These are phyloP conservation scores for Alternaria longipes DNA, from an alignment of 2,329 filamentous ascomycete species.

Conservation along the genomic window DNA sequence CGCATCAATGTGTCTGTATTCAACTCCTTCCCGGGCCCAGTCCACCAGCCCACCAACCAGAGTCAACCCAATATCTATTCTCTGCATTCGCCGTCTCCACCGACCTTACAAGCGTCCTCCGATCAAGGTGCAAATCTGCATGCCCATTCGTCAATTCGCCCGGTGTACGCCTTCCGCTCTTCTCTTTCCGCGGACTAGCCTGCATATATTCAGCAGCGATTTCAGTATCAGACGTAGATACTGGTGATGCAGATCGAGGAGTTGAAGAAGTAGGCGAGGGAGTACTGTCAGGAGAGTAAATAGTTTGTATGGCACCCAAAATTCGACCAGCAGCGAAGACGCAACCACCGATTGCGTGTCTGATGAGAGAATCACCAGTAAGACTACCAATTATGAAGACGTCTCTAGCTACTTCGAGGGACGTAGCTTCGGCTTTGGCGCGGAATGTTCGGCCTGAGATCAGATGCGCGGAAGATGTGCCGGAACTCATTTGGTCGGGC, in stretches of 20 bases:
- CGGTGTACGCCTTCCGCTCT: slow-evolving; percentile 25
- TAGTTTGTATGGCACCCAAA: slow-evolving; percentile 34
- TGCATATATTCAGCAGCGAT: slow-evolving; percentile 10
- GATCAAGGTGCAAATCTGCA: slow-evolving; percentile 51
- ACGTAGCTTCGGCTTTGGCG: slow-evolving; percentile 57
- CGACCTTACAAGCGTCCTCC: slow-evolving; percentile 39
- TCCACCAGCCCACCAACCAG: slow-evolving; percentile 51
- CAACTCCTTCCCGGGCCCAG: slow-evolving; percentile 24
- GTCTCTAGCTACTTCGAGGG: slow-evolving; percentile 62
- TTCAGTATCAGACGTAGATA: slow-evolving; percentile 27
- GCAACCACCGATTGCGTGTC: slow-evolving; percentile 68
- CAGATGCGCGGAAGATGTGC: slow-evolving; percentile 25
- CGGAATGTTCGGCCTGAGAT: slow-evolving; percentile 65
- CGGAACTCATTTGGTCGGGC: slow-evolving; percentile 7
- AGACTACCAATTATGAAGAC: slow-evolving; percentile 68
- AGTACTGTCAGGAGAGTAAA: slow-evolving; percentile 22
- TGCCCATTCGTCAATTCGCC: slow-evolving; percentile 47
- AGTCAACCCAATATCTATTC: slow-evolving; percentile 45
- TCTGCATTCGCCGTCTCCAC: slow-evolving; percentile 43
- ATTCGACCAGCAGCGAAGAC: slow-evolving; percentile 65
- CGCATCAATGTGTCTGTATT: not conserved
- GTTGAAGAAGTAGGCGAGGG: slow-evolving; percentile 27
- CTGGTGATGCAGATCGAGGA: slow-evolving; percentile 34
- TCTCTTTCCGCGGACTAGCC: slow-evolving; percentile 16
- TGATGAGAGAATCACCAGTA: slow-evolving; percentile 68